Evolutionary conservation across 164 flowering plant species (phyloP), one percentile per base, ranked within the genome.

Genomic region (Nymphaea thermarum): DNA sequence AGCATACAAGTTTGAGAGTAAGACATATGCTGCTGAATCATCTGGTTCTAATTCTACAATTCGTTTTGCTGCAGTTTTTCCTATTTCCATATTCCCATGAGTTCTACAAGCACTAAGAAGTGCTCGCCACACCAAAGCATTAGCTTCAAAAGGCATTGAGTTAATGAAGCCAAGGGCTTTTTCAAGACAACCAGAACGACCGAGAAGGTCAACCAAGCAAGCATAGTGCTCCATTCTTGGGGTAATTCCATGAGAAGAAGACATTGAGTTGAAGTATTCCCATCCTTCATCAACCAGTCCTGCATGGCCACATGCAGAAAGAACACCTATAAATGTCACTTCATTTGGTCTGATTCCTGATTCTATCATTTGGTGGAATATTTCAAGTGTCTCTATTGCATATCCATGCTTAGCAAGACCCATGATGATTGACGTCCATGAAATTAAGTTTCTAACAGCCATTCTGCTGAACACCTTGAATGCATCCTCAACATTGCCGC

Each of bases 191-290:
- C 96, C 89, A 36, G 91, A 87, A 18, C 96, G 77, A 6, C 95
- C 87, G 42, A 90, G 78, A 45, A 90, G 65, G 77, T 92, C 98
- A 76, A 87, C 93, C 87, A 92, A 81, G 73, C 98, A 92, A 2
- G 96, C 96, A 72, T 87, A 92, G 66, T 92, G 98, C 77, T 92
- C 98, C 86, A 85, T 88, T 74, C 80, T 84, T 4, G 91, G 95
- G 43, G 63, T 71, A 66, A 92, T 78, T 4, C 86, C 84, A 68
- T 87, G 86, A 43, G 83, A 71, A 41, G 66, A 71, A 59, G 44
- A 57, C 95, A 93, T 90, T 7, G 84, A 77, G 36, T 78, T 67
- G 76, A 93, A 88, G 73, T 87, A 77, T n/a, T 79, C 75, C 87
- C 83, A 74, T 61, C 96, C 98, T 76, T 87, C 89, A 0, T 81